Conservation (phyloP, 495 filamentous ascomycete genomes). For the Pseudotulostoma volvatum region DNA sequence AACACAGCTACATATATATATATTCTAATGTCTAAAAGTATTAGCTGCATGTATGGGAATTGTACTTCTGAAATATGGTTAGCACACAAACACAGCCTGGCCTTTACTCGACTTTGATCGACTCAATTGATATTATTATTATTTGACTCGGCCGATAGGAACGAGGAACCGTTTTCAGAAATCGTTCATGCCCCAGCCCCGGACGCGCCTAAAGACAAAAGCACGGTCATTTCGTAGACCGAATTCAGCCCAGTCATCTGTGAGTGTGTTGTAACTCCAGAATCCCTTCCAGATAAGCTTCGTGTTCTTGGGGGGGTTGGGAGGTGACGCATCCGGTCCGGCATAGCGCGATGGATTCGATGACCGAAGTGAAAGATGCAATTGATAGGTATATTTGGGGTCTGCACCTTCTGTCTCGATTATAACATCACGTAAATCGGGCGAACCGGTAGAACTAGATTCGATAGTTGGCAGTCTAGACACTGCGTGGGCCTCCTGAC, state of each 20-base stretch:
- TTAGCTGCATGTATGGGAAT: no score
- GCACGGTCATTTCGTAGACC: conserved; percentile 65
- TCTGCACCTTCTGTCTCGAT: conserved; percentile 75
- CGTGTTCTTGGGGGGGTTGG: conserved; percentile 44
- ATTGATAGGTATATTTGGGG: conserved; percentile 62
- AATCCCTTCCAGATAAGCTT: conserved; percentile 81
- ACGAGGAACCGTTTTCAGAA: no score
- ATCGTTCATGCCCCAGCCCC: conserved; percentile 27
- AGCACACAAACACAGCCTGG: no score
- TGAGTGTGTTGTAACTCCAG: conserved; percentile 79
- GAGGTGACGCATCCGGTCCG: conserved; percentile 9
- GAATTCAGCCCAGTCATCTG: conserved; percentile 85
- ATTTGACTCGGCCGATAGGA: no score
- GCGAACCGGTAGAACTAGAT: neutral
- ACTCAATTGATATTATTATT: no score
- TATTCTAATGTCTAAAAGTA: no score
- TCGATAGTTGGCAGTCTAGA: conserved; percentile 3
- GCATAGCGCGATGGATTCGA: conserved; percentile 34
- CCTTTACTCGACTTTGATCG: no score
- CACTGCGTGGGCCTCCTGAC: conserved; percentile 4
- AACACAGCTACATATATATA: no score
- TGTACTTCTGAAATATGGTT: no score
- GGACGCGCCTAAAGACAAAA: conserved; percentile 76
- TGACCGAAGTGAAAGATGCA: conserved; percentile 52
- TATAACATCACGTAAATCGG: conserved; percentile 36